Evolutionary conservation across 345 rosid genomes (phyloP), one percentile per base, ranked within the genome.

Genomic region (Dipteronia dyeriana): DNA sequence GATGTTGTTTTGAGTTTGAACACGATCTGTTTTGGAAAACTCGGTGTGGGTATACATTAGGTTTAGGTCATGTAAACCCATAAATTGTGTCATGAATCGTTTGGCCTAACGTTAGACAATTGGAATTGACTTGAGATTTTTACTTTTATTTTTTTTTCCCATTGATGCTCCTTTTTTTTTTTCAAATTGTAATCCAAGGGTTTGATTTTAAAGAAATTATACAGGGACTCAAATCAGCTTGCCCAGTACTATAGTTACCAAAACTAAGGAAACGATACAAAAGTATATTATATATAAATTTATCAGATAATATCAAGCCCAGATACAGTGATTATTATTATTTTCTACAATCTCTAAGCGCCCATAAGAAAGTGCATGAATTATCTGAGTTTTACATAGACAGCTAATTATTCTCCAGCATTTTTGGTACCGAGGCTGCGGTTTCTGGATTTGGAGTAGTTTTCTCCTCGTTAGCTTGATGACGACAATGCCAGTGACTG

Each of bases 401-500:
- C 2, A 22, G 23, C 38, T 68, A 25, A 47, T 45, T 47, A 12
- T 69, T 25, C 7, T 11, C n/a, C 6, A 29, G 49, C 65, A 14
- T 8, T 71, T 11, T 57, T 12, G 66, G 3, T 12, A 38, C 9
- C 9, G 66, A 14, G 34, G 31, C 14, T 39, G 14, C 53, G 26
- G 3, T 41, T 72, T 56, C 54, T 31, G 34, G 85, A 86, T 26
- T 80, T 81, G 73, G 86, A 81, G 22, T 79, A 73, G 7, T 71
- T 69, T 75, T 85, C 83, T 75, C 83, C 81, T 13, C 19, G 67
- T 47, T 54, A 76, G 76, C 73, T 78, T 81, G 77, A 79, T 86
- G 59, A 43, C 61, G 71, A 64, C 73, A 65, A 71, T 29, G 75
- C 84, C 80, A 9, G 84, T 13, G 23, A 69, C 59, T 34, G 76